These are phyloP conservation scores for Leccinum barrowsii DNA, from an alignment of 768 basidiomycete species.

Conservation along the genomic window DNA sequence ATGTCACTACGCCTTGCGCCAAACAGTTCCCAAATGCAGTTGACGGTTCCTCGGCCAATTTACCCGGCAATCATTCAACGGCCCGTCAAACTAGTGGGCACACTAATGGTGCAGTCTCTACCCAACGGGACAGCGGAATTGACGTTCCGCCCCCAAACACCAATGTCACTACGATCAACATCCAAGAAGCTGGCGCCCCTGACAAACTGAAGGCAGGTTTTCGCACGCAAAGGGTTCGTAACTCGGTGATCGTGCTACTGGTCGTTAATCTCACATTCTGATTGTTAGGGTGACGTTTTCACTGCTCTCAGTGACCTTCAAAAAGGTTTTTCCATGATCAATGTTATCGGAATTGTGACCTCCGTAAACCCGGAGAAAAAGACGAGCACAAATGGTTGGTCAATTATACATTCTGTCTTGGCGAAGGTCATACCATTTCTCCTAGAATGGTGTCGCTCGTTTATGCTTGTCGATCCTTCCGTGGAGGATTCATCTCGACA, in stretches of 20 bases:
- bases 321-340: constrained; percentile 16
- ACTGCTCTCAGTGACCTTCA: constrained; percentile 15
- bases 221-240: constrained; percentile 28
- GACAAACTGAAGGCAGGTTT: constrained; percentile 18
- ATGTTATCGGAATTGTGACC: constrained; percentile 33
- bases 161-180: neutral
- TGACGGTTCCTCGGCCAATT: neutral
- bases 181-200: neutral
- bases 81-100: neutral
- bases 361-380: constrained; percentile 8
- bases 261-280: neutral
- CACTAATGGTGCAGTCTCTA: neutral
- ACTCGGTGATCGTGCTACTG: neutral
- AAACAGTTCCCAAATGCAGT: constrained; percentile 4
- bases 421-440: neutral
- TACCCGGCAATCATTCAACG: neutral
- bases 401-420: neutral
- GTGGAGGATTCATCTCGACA: constrained; percentile 21
- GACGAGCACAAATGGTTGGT: constrained; percentile 29
- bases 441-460: constrained; percentile 44
- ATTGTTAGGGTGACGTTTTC: constrained; percentile 26
- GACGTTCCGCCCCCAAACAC: neutral
- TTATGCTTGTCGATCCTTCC: constrained; percentile 54
- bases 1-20: neutral
- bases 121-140: neutral